Percentiles rank a stretch among this genome's conserved stretches.
Conservation (phyloP, 306 rosid species). For the Rosa lucieae region DNA sequence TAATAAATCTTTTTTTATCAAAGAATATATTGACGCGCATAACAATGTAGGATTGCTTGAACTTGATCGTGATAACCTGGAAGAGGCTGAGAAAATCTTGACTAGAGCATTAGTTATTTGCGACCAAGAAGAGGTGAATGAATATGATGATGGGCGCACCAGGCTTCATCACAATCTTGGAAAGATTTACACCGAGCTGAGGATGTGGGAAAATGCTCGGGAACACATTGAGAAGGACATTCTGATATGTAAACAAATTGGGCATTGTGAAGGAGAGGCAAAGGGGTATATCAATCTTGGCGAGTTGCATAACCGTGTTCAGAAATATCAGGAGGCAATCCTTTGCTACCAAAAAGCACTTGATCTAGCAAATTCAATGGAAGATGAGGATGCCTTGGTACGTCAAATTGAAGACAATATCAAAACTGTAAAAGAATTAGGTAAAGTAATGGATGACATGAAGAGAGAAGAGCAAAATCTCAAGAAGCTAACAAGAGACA, state of each 20-base stretch:
- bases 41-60: slow-evolving; percentile 91
- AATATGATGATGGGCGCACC: slow-evolving; percentile 63
- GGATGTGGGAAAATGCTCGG: slow-evolving; percentile 69
- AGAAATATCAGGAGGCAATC: slow-evolving; percentile 66
- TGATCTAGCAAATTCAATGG: slow-evolving; percentile 61
- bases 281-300: slow-evolving; percentile 87
- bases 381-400: slow-evolving; percentile 75
- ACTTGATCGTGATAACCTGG: slow-evolving; percentile 74
- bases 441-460: slow-evolving; percentile 52
- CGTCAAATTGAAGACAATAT: slow-evolving; percentile 66
- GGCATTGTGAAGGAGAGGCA: slow-evolving; percentile 86
- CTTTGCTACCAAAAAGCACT: slow-evolving; percentile 61
- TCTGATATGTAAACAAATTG: slow-evolving; percentile 64
- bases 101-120: slow-evolving; percentile 62
- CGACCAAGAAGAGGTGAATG: slow-evolving; percentile 73
- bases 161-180: slow-evolving; percentile 96
- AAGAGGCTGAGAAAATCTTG: slow-evolving; percentile 59
- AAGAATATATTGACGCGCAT: slow-evolving; percentile 81
- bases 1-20: slow-evolving; percentile 43
- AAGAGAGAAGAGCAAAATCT: slow-evolving; percentile 70
- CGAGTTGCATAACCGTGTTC: slow-evolving; percentile 67
- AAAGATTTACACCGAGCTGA: slow-evolving; percentile 65
- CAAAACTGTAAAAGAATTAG: slow-evolving; percentile 44
- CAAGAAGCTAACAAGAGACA: slow-evolving; percentile 67
- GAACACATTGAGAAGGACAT: slow-evolving; percentile 67